These are phyloP conservation scores for Alternaria ethzedia DNA, from an alignment of 2,329 filamentous ascomycete genomes.

Conservation along the genomic window DNA sequence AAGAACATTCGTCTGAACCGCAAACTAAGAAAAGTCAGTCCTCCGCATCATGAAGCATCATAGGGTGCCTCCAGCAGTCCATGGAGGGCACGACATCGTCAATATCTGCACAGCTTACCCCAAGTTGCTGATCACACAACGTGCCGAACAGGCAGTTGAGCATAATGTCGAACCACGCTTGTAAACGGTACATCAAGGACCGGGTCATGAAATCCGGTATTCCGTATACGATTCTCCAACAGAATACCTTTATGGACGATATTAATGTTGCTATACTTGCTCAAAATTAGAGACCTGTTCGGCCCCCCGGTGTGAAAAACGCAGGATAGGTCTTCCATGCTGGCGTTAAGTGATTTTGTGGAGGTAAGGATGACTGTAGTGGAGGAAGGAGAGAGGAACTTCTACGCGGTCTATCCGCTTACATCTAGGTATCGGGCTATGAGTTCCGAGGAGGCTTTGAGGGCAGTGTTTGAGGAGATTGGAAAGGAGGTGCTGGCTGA, in stretches of 20 bases:
- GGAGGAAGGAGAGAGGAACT: no score
- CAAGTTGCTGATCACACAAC: not conserved
- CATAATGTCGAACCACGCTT: conserved; percentile 47
- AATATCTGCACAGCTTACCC: not conserved
- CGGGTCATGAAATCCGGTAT: conserved; percentile 24
- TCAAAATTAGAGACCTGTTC: no score
- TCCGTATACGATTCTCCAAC: conserved; percentile 7
- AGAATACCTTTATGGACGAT: conserved; percentile 45
- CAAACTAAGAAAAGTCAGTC: not conserved
- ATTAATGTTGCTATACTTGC: no score
- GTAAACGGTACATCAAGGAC: conserved; percentile 47
- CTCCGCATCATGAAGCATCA: not conserved
- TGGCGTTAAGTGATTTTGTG: no score
- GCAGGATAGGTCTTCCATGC: no score
- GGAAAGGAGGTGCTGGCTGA: no score
- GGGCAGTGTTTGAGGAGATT: no score
- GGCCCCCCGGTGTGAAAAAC: no score
- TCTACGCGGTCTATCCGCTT: no score
- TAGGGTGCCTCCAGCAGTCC: not conserved
- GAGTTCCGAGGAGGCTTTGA: no score
- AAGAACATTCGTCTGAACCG: not conserved
- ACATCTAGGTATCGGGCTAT: no score
- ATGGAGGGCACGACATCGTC: not conserved
- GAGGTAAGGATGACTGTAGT: no score
- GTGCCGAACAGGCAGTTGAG: conserved; percentile 43